Percentiles rank a stretch among this genome's conserved stretches.
Conservation (phyloP, 192 early-diverging fungal species). For the Mortierella alpina region DNA sequence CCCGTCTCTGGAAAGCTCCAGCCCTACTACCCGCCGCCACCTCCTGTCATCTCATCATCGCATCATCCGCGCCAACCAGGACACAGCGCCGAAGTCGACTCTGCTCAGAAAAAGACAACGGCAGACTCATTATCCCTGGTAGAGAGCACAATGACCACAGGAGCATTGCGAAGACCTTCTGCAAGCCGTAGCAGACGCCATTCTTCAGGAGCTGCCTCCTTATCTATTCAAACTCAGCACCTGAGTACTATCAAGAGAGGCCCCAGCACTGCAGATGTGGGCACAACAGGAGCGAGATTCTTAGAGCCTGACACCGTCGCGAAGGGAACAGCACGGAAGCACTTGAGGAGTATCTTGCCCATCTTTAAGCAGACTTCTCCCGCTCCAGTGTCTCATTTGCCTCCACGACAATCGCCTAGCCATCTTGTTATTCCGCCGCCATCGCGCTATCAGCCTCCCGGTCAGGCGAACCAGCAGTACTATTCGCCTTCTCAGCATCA, state of each 20-base stretch:
- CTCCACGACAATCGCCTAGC: conserved; percentile 27
- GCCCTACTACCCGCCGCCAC: conserved; percentile 38
- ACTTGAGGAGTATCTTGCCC: neutral
- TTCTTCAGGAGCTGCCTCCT: no score
- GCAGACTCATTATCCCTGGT: no score
- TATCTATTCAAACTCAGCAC: conserved; percentile 15
- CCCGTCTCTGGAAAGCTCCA: conserved; percentile 6
- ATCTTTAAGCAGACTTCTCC: conserved; percentile 6
- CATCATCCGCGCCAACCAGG: neutral
- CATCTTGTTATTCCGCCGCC: conserved; percentile 21
- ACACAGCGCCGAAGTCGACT: neutral
- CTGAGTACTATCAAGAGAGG: conserved; percentile 11
- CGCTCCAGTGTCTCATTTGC: conserved; percentile 7
- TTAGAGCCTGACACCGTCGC: neutral
- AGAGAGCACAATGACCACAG: no score
- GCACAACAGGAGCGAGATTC: neutral
- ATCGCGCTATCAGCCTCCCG: neutral
- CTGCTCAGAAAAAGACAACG: no score
- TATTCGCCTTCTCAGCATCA: neutral
- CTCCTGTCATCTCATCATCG: neutral
- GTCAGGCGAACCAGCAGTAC: neutral
- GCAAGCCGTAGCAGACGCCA: no score
- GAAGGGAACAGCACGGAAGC: neutral
- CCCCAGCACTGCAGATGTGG: conserved; percentile 25
- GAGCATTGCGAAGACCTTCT: no score